Evolutionary conservation across 345 rosid species (phyloP), one percentile per base, ranked within the genome.

Genomic region (Syzygium aromaticum): DNA sequence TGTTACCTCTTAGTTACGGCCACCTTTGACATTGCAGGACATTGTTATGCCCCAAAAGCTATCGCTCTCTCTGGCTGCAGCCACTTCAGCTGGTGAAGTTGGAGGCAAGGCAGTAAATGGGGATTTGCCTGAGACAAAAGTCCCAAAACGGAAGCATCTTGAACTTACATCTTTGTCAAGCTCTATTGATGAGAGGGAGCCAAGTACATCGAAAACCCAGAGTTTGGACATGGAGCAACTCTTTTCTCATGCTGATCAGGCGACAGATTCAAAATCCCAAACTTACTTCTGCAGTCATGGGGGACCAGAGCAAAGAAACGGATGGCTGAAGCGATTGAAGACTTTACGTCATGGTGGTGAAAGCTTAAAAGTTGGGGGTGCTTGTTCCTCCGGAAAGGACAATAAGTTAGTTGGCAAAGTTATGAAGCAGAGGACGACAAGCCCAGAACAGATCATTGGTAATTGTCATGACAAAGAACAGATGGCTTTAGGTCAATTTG

Each of bases 261-360:
- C 90, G 13, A 90, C 88, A 73, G 87, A 90, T 51, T 88, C 91
- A 86, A 94, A 93, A 90, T 90, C 92, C 49, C 51, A 86, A 59
- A 86, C 88, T 86, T 87, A 86, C 83, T 88, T 88, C 28, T 86
- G 89, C 84, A 90, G 38, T 86, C 61, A 49, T 38, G 51, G 64
- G 64, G 93, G 89, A 86, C 59, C 85, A 4, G 97, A 93, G 82
- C 93, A 94, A 17, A 89, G 90, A 91, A 93, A 90, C 85, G 91
- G 94, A 91, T 96, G 98, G 98, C 92, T 95, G 91, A 98, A 95
- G 90, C 99, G 98, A 86, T 96, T 95, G 77, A 94, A 93, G 91
- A 85, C 94, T 64, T 85, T 88, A 52, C 89, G 86, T 56, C 87
- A 86, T 85, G 94, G 92, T 87, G 89, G 96, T 85, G 92, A 91